Evolutionary conservation across 768 basidiomycete species (phyloP).

Genomic region (Boletus subparvulus): DNA sequence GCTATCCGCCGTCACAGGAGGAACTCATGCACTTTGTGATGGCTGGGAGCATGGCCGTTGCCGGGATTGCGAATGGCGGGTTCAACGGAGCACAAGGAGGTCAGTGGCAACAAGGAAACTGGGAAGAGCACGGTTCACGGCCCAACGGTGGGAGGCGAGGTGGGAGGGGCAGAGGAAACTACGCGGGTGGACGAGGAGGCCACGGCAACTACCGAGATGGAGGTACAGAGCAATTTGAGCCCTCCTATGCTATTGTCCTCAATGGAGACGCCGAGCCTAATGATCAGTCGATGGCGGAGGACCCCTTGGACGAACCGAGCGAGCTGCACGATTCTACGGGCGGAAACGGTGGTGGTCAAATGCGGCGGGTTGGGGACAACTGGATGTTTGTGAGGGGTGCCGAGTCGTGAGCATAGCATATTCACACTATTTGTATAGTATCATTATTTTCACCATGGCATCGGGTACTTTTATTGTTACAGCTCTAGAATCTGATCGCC

Average conservation of each 20-base stretch:
- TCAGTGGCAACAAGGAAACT: constrained; percentile 24
- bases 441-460: background rate
- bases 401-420: constrained; percentile 22
- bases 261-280: constrained; percentile 39
- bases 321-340: background rate
- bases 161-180: constrained; percentile 41
- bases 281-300: background rate
- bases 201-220: constrained; percentile 52
- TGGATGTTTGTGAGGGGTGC: constrained; percentile 65
- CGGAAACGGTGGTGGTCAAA: constrained; percentile 45
- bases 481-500: too few relatives aligned
- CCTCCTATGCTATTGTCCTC: constrained; percentile 61
- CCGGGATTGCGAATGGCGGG: constrained; percentile 16
- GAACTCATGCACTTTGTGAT: constrained; percentile 76
- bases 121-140: constrained; percentile 36
- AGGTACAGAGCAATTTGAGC: constrained; percentile 28
- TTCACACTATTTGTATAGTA: constrained; percentile 23
- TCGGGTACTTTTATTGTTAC: too few relatives aligned
- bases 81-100: constrained; percentile 19
- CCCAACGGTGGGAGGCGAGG: constrained; percentile 38
- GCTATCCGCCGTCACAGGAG: constrained; percentile 67
- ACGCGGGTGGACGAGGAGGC: constrained; percentile 30
- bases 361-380: constrained; percentile 70
- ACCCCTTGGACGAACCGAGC: background rate
- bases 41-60: constrained; percentile 30